Evolutionary conservation across 2,329 filamentous ascomycete species (phyloP), one percentile per base, ranked within the genome.

Genomic region (Trichocomaceae sp.): DNA sequence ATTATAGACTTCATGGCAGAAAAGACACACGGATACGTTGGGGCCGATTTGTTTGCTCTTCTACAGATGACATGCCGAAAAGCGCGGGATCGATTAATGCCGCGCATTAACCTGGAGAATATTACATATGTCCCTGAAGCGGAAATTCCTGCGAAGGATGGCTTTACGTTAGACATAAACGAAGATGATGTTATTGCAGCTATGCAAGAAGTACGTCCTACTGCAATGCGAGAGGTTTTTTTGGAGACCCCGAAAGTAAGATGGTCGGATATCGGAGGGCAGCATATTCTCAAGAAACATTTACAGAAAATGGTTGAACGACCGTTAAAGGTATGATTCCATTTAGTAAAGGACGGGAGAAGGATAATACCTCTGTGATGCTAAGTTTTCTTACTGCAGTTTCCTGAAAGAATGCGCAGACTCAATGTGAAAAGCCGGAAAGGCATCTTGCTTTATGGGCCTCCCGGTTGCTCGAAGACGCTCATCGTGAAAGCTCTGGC

Each of bases 391-490:
- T 10, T 46, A 26, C 7, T 50, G 17, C 58, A 82, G 70, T 70
- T 79, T 54, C 75, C 78, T 2, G 75, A 79, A 46, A 65, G 75
- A 29, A 77, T 83, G 71, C 69, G 71, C 51, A 67, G 73, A 57
- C 70, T 81, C 15, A 76, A 77, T 50, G 69, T 79, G 22, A 79
- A 79, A 31, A 83, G 85, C 0, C 85, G 86, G 54, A 95, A 92
- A 66, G 90, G 91, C 0, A 82, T 96, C 15, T 79, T 97, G 6
- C 80, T 97, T 2, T 96, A 96, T 69, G 92, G 92, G 0, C 92
- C 92, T 0, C 92, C 92, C 0, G 92, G 92, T 3, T 96, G 92
- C 72, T 95, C 90, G 60, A 97, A 97, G 73, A 97, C 92, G 0
- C 82, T 96, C 68, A 90, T 85, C 0, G 92, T 92, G 0, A 90